These are phyloP conservation scores for Protomyces lactucae-debilis DNA, from an alignment of 1,139 yeast species.

Conservation along the genomic window DNA sequence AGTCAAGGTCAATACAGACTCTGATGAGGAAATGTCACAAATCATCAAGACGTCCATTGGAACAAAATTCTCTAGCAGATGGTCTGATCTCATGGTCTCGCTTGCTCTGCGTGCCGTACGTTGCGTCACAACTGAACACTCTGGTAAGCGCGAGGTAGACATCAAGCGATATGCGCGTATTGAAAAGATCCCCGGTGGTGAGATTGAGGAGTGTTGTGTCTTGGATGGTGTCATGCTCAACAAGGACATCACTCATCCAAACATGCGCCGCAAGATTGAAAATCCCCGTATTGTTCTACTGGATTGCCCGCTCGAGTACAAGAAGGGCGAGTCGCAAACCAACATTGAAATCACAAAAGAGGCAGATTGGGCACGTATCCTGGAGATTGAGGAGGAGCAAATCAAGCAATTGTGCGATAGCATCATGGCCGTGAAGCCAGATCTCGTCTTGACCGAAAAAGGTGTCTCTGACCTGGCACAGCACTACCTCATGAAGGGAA, in stretches of 20 bases:
- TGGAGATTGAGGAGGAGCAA: conserved; percentile 98
- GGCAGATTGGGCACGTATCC: conserved; percentile 91
- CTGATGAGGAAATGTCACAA: conserved; percentile 81
- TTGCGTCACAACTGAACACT: conserved; percentile 66
- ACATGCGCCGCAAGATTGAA: conserved; percentile 83
- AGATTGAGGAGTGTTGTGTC: conserved; percentile 79
- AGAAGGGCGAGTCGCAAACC: conserved; percentile 98
- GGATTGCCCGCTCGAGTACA: conserved; percentile 96
- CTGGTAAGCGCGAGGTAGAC: conserved; percentile 74
- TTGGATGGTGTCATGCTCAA: conserved; percentile 89
- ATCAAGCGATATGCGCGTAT: conserved; percentile 87
- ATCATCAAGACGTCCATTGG: conserved; percentile 90
- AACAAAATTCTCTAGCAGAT: conserved; percentile 84
- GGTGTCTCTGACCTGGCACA: conserved; percentile 99
- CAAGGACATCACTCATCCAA: conserved; percentile 97
- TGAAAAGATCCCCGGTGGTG: conserved; percentile 97
- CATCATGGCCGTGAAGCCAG: conserved; percentile 80
- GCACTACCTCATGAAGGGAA: conserved; percentile 89
- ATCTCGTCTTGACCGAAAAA: conserved; percentile 92
- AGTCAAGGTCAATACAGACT: conserved; percentile 72
- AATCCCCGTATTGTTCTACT: conserved; percentile 83
- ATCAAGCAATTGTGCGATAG: conserved; percentile 81
- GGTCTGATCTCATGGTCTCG: conserved; percentile 89
- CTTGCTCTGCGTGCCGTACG: conserved; percentile 84
- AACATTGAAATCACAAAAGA: conserved; percentile 95